Percentiles rank a stretch among this genome's conserved stretches.
Conservation (phyloP, 106 monocot species). For the Phalaenopsis aphrodite region DNA sequence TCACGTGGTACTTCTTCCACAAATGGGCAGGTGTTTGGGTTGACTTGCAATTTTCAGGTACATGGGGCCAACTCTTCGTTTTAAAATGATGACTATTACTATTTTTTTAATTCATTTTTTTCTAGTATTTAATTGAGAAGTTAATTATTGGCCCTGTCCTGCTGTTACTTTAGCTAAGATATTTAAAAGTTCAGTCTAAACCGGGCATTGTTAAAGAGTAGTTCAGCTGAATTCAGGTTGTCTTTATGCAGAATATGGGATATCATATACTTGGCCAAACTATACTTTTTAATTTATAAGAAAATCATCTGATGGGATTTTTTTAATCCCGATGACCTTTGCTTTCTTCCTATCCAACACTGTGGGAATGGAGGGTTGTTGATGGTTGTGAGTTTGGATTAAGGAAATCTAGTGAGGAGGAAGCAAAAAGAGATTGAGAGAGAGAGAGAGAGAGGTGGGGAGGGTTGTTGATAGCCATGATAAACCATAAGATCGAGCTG, state of each 20-base stretch:
- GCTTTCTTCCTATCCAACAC: no score
- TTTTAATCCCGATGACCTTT: no score
- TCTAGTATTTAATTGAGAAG: background rate
- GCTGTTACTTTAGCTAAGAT: background rate
- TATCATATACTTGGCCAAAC: background rate
- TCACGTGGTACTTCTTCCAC: conserved; percentile 9
- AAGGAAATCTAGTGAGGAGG: no score
- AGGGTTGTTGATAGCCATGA: no score
- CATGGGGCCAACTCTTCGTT: background rate
- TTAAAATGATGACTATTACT: background rate
- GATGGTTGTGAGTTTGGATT: no score
- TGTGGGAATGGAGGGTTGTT: no score
- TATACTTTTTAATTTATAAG: background rate
- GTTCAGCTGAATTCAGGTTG: no score
- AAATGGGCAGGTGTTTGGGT: conserved; percentile 18
- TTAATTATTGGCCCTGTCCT: background rate
- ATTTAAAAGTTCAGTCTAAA: background rate
- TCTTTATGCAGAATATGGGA: background rate
- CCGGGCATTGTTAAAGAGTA: background rate
- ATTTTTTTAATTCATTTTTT: background rate
- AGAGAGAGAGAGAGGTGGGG: no score
- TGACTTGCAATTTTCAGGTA: conserved; percentile 23
- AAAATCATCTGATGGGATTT: background rate
- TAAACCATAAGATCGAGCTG: no score
- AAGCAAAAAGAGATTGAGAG: no score